Percentiles rank a stretch among this genome's conserved stretches.
Evolutionary conservation across 106 monocot species (phyloP).

Genomic region (Dioscorea alata): DNA sequence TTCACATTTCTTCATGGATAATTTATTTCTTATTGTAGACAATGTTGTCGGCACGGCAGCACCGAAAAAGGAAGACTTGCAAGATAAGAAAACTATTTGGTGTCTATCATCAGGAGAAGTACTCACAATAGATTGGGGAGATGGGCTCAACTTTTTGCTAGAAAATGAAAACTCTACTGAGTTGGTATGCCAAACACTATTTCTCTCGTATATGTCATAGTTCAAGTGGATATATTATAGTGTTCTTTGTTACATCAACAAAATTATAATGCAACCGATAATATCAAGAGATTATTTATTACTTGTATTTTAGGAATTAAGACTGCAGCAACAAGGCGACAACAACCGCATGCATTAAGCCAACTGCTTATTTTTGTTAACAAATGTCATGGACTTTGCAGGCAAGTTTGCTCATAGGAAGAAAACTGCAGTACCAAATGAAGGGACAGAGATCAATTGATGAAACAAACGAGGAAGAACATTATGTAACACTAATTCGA

Average conservation of each 20-base stretch:
- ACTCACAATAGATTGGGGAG: constrained; percentile 57
- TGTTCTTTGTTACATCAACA: no score
- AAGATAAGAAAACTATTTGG: constrained; percentile 47
- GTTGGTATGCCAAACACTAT: constrained; percentile 22
- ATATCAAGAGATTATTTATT: no score
- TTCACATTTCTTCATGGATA: background rate
- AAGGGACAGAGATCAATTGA: constrained; percentile 16
- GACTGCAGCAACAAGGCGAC: no score
- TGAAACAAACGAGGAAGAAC: constrained; percentile 35
- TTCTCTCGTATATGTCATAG: background rate
- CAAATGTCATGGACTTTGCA: constrained; percentile 5
- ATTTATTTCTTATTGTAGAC: constrained; percentile 27
- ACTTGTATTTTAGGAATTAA: no score
- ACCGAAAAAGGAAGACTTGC: constrained; percentile 42
- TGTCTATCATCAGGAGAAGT: constrained; percentile 70
- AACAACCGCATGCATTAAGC: background rate
- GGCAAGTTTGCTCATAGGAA: constrained; percentile 53
- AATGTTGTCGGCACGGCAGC: constrained; percentile 69
- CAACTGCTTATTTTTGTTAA: background rate
- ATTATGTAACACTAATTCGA: constrained; percentile 68
- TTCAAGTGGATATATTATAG: no score
- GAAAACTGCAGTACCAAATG: constrained; percentile 60
- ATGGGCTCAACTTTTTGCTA: constrained; percentile 38
- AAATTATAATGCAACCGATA: no score
- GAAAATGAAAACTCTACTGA: constrained; percentile 46